phyloP scores from a whole-genome alignment of 2,329 filamentous ascomycete genomes.

The Xylariaceae sp. region DNA sequence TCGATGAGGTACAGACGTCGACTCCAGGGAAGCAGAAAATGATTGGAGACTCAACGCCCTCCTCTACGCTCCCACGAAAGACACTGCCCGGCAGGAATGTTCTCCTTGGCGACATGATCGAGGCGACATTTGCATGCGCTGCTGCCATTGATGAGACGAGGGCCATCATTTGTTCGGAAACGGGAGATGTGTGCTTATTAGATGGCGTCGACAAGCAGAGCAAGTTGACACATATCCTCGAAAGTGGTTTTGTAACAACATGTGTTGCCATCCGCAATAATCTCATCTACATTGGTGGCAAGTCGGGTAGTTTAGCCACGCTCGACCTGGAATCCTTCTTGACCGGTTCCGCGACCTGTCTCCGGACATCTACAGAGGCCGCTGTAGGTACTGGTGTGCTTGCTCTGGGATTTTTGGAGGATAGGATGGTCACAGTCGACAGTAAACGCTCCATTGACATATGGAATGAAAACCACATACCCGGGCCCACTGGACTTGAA shows the following conservation, averaged over 20 bases:
- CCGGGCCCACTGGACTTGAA: slow-evolving; percentile 34
- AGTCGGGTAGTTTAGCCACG: slow-evolving; percentile 53
- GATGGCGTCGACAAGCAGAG: slow-evolving; percentile 70
- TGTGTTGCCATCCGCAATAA: slow-evolving; percentile 59
- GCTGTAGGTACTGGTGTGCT: slow-evolving; percentile 44
- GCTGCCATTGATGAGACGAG: slow-evolving; percentile 65
- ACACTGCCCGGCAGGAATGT: slow-evolving; percentile 83
- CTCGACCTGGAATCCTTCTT: slow-evolving; percentile 48
- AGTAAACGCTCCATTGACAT: slow-evolving; percentile 69
- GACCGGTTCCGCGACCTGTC: slow-evolving; percentile 36
- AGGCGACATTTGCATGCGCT: slow-evolving; percentile 78
- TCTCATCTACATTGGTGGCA: slow-evolving; percentile 63
- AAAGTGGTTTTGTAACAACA: slow-evolving; percentile 61
- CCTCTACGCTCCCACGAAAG: slow-evolving; percentile 48
- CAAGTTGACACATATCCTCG: slow-evolving; percentile 61
- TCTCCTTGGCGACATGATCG: slow-evolving; percentile 72
- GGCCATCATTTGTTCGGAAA: slow-evolving; percentile 80
- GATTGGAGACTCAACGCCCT: slow-evolving; percentile 39
- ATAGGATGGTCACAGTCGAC: slow-evolving; percentile 70
- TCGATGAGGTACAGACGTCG: slow-evolving; percentile 58
- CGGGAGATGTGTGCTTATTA: slow-evolving; percentile 82
- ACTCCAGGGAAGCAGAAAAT: slow-evolving; percentile 62
- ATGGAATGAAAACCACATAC: slow-evolving; percentile 45
- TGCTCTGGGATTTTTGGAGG: slow-evolving; percentile 62
- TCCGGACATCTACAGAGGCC: slow-evolving; percentile 37